Conservation (phyloP, 2,329 filamentous ascomycete genomes). For the Ceratocystis cubensis region DNA sequence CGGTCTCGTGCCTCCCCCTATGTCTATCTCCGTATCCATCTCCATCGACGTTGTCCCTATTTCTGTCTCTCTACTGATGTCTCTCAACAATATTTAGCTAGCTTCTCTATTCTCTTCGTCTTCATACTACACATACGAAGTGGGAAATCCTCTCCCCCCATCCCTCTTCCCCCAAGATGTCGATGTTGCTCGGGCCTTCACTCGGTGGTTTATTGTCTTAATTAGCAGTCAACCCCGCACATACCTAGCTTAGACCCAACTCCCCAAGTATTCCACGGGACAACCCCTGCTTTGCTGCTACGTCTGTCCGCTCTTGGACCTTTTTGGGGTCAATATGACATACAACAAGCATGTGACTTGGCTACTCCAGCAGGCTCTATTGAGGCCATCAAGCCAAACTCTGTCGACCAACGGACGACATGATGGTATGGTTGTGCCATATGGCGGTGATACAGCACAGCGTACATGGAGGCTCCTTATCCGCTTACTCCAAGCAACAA, state of each 20-base stretch:
- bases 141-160: neutral
- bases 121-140: neutral
- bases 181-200: slow-evolving; percentile 5
- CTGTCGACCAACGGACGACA: too few species aligned
- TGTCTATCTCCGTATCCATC: neutral
- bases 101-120: neutral
- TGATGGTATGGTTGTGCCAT: too few species aligned
- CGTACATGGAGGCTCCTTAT: neutral
- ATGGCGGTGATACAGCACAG: neutral
- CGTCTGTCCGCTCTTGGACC: neutral
- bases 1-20: neutral
- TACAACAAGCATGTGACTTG: neutral
- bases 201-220: slow-evolving; percentile 8
- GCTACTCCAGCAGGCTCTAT: too few species aligned
- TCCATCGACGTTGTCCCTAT: neutral
- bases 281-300: neutral
- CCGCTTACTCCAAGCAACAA: neutral
- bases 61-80: neutral
- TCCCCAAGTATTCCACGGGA: neutral
- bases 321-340: neutral
- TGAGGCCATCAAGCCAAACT: too few species aligned
- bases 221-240: slow-evolving; percentile 4
- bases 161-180: neutral
- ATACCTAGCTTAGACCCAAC: neutral
- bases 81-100: neutral